Percentiles rank a stretch among this genome's conserved stretches.
Conservation (phyloP, 179 eudicot genomes). For the Silene noctiflora region DNA sequence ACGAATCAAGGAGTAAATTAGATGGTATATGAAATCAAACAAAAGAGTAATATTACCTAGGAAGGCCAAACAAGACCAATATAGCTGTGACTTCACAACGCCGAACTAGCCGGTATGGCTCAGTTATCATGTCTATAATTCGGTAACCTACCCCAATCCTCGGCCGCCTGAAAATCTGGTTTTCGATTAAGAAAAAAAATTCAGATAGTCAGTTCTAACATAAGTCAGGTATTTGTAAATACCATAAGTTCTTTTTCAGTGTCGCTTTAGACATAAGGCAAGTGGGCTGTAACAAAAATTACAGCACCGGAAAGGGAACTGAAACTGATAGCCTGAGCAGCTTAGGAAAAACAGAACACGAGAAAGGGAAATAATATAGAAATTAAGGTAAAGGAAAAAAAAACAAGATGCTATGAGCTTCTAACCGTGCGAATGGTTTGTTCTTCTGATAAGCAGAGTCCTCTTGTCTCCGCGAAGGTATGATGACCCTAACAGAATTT, state of each 20-base stretch:
- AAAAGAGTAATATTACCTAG: slow-evolving; percentile 48
- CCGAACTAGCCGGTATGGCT: slow-evolving; percentile 74
- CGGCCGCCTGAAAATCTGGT: slow-evolving; percentile 79
- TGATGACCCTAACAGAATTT: slow-evolving; percentile 72
- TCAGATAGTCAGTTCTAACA: neutral
- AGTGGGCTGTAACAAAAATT: neutral
- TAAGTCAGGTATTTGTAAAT: neutral
- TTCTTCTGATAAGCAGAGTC: slow-evolving; percentile 98
- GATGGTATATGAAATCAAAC: neutral
- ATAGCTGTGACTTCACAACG: slow-evolving; percentile 96
- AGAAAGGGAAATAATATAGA: too few species aligned
- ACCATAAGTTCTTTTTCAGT: neutral
- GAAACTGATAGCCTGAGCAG: neutral
- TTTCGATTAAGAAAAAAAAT: slow-evolving; percentile 2
- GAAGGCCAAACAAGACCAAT: slow-evolving; percentile 86
- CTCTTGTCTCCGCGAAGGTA: slow-evolving; percentile 96
- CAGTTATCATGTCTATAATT: slow-evolving; percentile 79
- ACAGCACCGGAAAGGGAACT: neutral
- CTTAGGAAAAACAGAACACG: neutral
- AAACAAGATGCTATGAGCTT: neutral
- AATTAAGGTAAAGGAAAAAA: too few species aligned
- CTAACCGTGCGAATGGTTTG: slow-evolving; percentile 85
- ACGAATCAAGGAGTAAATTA: neutral
- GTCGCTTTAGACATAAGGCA: neutral
- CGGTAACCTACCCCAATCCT: slow-evolving; percentile 70